Base-by-base conservation (phyloP, 805 yeast genomes). In the Starmerella stellata region DNA sequence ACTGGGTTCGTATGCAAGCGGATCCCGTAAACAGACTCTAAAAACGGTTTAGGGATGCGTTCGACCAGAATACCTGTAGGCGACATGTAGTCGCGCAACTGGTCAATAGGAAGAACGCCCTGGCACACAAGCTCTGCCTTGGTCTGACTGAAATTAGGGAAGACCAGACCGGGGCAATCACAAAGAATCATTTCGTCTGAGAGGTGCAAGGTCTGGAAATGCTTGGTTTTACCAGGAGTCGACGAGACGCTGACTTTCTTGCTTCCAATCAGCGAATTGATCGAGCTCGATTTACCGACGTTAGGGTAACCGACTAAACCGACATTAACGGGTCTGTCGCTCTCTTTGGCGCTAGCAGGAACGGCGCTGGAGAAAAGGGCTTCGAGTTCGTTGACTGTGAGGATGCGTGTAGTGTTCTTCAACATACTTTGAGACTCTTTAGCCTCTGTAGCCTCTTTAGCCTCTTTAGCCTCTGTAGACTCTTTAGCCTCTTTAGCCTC, bases 161-260 rank as follows among this genome's bases (percentile, higher is more conserved):
- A 90, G 15, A 90, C 99, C 44, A 90, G 67, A 69, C 99, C 99
- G 2, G 99, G 99, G 66, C 99, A 90, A 67, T 90, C 99, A 61
- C 96, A 90, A 38, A 90, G 65, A 48, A 83, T 68, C 2, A 90
- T 90, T 28, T 77, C 68, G 38, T 78, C 79, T 1, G 94, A 73
- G 34, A 90, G 67, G 54, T 73, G 71, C 44, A 90, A 85, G 1
- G 99, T 90, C 64, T 90, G 99, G 68, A 90, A 90, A 66, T 90
- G 99, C 58, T 90, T 90, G 13, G 99, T 90, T 57, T 90, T 90
- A 64, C 99, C 99, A 13, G 99, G 99, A 1, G 98, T 90, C 1
- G 96, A 69, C 2, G 96, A 87, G 29, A 90, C 99, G 2, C 95
- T 83, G n/a, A 90, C 99, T 57, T 81, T 85, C 55, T 90, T 90